These are phyloP conservation scores for Phoma sp. DNA, from an alignment of 2,329 filamentous ascomycete species.

Conservation along the genomic window DNA sequence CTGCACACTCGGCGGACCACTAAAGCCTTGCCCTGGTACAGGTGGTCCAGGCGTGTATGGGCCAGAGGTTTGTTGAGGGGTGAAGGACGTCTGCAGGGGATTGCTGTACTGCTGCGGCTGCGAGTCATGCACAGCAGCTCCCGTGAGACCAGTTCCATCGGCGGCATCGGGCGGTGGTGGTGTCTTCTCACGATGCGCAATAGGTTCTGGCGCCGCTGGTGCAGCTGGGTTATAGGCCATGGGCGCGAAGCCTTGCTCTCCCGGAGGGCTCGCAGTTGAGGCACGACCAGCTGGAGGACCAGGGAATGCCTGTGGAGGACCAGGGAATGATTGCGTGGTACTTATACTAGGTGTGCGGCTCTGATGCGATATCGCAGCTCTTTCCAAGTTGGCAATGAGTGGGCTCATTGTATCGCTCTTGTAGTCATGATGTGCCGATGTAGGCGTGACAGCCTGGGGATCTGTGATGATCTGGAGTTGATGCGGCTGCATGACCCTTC, in stretches of 20 bases:
- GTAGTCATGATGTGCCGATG: conserved; percentile 50
- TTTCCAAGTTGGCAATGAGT: conserved; percentile 76
- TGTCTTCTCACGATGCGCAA: conserved; percentile 78
- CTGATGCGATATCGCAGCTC: conserved; percentile 68
- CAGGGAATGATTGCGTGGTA: conserved; percentile 48
- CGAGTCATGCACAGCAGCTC: conserved; percentile 50
- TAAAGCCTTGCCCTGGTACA: conserved; percentile 44
- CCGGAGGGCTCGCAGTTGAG: conserved; percentile 38
- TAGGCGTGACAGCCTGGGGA: conserved; percentile 46
- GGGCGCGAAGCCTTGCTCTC: conserved; percentile 60
- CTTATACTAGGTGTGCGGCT: conserved; percentile 47
- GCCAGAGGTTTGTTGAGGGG: conserved; percentile 42
- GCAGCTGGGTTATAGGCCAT: conserved; percentile 82
- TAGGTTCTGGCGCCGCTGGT: conserved; percentile 74
- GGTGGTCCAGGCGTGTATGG: conserved; percentile 53
- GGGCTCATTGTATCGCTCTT: conserved; percentile 64
- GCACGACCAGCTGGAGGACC: conserved; percentile 44
- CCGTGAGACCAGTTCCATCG: conserved; percentile 53
- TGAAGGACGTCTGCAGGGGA: conserved; percentile 42
- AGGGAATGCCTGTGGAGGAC: conserved; percentile 45
- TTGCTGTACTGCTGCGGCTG: conserved; percentile 39
- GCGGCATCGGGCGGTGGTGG: conserved; percentile 74
- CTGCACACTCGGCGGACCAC: conserved; percentile 39
- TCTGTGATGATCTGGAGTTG: conserved; percentile 44
- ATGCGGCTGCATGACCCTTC: conserved; percentile 69